Evolutionary conservation across 1,139 yeast genomes (phyloP).

Genomic region (Kodamaea sp.): DNA sequence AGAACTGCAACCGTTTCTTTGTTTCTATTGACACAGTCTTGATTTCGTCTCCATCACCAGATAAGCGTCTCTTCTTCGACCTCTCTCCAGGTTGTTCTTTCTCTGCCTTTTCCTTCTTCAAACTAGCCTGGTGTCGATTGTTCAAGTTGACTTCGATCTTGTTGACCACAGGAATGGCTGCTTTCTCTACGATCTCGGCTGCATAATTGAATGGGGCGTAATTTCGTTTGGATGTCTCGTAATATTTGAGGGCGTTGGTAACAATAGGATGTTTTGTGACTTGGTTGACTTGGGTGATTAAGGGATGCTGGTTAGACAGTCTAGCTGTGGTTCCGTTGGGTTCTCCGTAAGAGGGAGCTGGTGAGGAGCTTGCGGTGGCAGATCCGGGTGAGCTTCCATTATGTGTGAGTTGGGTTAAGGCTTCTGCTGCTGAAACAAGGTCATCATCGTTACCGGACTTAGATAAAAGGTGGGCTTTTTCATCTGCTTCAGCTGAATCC

Average conservation of each 20-base stretch:
- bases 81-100: constrained; percentile 7
- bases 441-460: constrained; percentile 22
- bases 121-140: constrained; percentile 31
- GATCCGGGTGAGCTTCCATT: constrained; percentile 13
- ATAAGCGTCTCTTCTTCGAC: constrained; percentile 24
- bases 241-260: constrained; percentile 58
- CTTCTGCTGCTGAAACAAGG: constrained; percentile 44
- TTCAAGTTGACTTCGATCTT: constrained; percentile 50
- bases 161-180: constrained; percentile 58
- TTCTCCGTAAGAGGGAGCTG: constrained; percentile 5
- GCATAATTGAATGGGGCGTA: constrained; percentile 65
- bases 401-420: constrained; percentile 37
- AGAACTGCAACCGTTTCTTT: constrained; percentile 67
- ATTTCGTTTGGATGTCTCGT: constrained; percentile 55
- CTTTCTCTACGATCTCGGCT: constrained; percentile 65
- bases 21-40: constrained; percentile 57
- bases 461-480: background rate
- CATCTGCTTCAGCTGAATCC: constrained; percentile 1
- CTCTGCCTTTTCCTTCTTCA: constrained; percentile 3
- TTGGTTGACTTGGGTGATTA: constrained; percentile 46
- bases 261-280: constrained; percentile 52
- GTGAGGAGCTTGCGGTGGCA: constrained; percentile 7
- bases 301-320: constrained; percentile 34
- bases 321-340: background rate
- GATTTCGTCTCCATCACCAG: constrained; percentile 9